Evolutionary conservation across 1,284 basidiomycete genomes (phyloP).

Genomic region (Apiotrichum porosum): DNA sequence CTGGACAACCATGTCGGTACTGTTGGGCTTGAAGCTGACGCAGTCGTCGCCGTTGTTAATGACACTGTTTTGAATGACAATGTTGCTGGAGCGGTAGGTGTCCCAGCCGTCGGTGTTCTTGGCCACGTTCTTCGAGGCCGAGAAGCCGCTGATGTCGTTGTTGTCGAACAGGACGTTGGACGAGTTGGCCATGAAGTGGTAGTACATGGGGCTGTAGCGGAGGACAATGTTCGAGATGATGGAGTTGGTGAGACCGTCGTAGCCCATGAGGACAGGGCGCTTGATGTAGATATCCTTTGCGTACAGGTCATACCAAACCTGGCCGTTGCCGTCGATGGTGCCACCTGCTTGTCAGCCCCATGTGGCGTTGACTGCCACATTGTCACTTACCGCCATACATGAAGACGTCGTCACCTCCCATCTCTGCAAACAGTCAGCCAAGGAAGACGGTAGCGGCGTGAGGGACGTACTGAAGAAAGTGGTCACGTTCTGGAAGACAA

Average conservation of each 20-base stretch:
- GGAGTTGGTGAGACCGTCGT: constrained; percentile 1
- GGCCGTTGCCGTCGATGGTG: constrained; percentile 28
- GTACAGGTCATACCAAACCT: constrained; percentile 58
- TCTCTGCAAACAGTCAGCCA: no score
- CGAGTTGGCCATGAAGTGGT: constrained; percentile 55
- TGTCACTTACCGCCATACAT: constrained; percentile 48
- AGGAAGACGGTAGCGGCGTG: no score
- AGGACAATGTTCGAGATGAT: not conserved
- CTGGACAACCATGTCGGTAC: constrained; percentile 58
- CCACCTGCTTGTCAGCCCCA: no score
- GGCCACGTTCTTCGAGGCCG: no score
- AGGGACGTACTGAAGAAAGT: no score
- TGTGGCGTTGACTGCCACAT: not conserved
- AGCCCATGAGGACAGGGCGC: constrained; percentile 19
- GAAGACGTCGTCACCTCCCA: constrained; percentile 54
- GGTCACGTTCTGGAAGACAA: constrained; percentile 1
- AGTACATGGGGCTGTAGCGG: constrained; percentile 14
- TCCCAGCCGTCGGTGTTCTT: constrained; percentile 63
- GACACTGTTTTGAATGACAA: constrained; percentile 6
- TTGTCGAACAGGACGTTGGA: constrained; percentile 55
- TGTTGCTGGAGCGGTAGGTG: constrained; percentile 53
- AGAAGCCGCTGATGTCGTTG: constrained; percentile 27
- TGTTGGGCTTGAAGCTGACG: constrained; percentile 64
- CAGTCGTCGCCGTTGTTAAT: constrained; percentile 50
- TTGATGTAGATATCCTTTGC: constrained; percentile 24